Evolutionary conservation across 768 basidiomycete genomes (phyloP).

Genomic region (Pleurotus eryngii): DNA sequence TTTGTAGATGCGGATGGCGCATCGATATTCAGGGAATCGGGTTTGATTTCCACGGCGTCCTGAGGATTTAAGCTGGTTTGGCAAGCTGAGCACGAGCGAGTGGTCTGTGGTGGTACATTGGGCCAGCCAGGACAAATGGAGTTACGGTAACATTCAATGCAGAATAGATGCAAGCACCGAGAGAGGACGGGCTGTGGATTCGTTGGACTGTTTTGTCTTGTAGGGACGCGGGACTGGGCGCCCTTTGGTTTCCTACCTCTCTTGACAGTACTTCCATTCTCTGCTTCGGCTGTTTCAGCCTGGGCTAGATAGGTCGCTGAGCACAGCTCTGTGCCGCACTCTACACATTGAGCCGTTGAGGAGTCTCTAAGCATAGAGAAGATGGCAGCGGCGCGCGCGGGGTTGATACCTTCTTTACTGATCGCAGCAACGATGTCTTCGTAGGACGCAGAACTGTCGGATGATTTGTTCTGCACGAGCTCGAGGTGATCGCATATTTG

Average conservation of each 20-base stretch:
- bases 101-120: constrained; percentile 52
- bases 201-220: constrained; percentile 72
- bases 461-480: constrained; percentile 70
- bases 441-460: constrained; percentile 57
- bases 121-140: constrained; percentile 84
- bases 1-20: constrained; percentile 31
- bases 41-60: constrained; percentile 83
- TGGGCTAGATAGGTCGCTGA: constrained; percentile 42
- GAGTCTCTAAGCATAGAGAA: constrained; percentile 85
- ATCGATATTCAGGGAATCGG: constrained; percentile 46
- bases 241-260: constrained; percentile 50
- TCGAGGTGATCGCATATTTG: constrained; percentile 98
- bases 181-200: constrained; percentile 72
- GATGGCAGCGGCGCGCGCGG: constrained; percentile 73
- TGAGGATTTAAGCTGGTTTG: constrained; percentile 57
- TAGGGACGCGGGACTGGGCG: constrained; percentile 58
- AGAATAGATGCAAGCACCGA: constrained; percentile 93
- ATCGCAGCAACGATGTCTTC: constrained; percentile 81
- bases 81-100: constrained; percentile 75
- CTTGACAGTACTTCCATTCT: constrained; percentile 44
- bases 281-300: constrained; percentile 40
- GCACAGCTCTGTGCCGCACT: constrained; percentile 80
- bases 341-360: constrained; percentile 83
- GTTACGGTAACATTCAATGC: constrained; percentile 77
- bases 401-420: constrained; percentile 72